Percentiles rank a stretch among this genome's conserved stretches.
phyloP scores from a whole-genome alignment of 1,139 yeast genomes.

The Eremothecium coryli region DNA sequence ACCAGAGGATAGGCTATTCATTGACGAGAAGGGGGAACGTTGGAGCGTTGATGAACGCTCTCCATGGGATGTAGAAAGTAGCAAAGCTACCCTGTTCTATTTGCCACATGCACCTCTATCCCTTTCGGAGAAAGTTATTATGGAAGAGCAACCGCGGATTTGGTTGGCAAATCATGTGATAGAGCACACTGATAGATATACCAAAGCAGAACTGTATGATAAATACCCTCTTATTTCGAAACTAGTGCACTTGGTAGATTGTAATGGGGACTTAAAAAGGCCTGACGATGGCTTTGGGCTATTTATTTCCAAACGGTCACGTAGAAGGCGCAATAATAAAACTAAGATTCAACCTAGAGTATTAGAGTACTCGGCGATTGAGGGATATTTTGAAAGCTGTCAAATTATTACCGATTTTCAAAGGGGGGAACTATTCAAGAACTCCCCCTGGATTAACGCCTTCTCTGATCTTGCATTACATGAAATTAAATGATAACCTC shows the following conservation, averaged over 20 bases:
- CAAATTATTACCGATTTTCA: conserved; percentile 18
- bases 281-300: conserved; percentile 21
- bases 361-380: conserved; percentile 34
- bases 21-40: conserved; percentile 23
- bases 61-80: conserved; percentile 11
- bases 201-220: conserved; percentile 35
- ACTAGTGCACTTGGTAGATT: conserved; percentile 30
- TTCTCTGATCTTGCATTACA: conserved; percentile 48
- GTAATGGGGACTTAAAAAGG: background rate
- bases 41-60: conserved; percentile 22
- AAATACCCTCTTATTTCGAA: conserved; percentile 38
- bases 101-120: conserved; percentile 70
- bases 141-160: conserved; percentile 30
- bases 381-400: conserved; percentile 32
- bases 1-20: conserved; percentile 35
- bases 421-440: conserved; percentile 17
- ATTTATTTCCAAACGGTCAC: conserved; percentile 25
- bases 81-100: conserved; percentile 37
- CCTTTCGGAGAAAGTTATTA: conserved; percentile 42
- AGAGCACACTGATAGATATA: conserved; percentile 45
- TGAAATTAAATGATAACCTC: no score
- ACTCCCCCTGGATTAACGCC: conserved; percentile 41
- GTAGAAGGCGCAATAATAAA: conserved; percentile 28
- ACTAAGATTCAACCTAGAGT: conserved; percentile 21
- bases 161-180: conserved; percentile 43